Evolutionary conservation across 768 basidiomycete species (phyloP).

Genomic region (Crassisporium funariophilum): DNA sequence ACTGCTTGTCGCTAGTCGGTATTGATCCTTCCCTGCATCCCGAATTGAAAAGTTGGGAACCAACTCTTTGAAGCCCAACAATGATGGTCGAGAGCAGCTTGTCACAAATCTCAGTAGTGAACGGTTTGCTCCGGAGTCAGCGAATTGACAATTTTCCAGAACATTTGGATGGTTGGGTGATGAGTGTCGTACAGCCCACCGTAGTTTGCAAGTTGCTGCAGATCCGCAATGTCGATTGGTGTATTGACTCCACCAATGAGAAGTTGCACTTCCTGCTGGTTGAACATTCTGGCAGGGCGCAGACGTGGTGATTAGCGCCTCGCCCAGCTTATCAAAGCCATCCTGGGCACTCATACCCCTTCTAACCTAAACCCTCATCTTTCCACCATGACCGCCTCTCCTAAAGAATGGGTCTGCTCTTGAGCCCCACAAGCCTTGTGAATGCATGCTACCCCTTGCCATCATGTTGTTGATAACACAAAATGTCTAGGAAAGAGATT

Average conservation of each 20-base stretch:
- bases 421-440: too few species aligned
- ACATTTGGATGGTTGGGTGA: constrained; percentile 70
- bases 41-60: constrained; percentile 88
- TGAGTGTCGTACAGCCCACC: constrained; percentile 77
- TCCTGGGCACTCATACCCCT: too few species aligned
- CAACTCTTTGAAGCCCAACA: constrained; percentile 89
- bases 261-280: constrained; percentile 93
- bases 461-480: too few species aligned
- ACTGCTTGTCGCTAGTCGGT: constrained; percentile 72
- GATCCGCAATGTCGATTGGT: constrained; percentile 82
- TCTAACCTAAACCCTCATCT: too few species aligned
- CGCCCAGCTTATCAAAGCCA: too few species aligned
- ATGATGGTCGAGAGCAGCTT: constrained; percentile 89
- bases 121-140: constrained; percentile 81
- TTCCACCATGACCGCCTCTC: too few species aligned
- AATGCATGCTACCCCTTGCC: too few species aligned
- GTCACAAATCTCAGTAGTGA: constrained; percentile 89
- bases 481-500: too few species aligned
- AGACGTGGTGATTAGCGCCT: not conserved
- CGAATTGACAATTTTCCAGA: constrained; percentile 85
- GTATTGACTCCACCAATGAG: constrained; percentile 87
- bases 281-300: constrained; percentile 76
- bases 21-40: constrained; percentile 72
- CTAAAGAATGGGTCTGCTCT: too few species aligned
- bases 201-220: constrained; percentile 75